These are phyloP conservation scores for Abrus precatorius DNA, from an alignment of 306 rosid genomes.

Conservation along the genomic window DNA sequence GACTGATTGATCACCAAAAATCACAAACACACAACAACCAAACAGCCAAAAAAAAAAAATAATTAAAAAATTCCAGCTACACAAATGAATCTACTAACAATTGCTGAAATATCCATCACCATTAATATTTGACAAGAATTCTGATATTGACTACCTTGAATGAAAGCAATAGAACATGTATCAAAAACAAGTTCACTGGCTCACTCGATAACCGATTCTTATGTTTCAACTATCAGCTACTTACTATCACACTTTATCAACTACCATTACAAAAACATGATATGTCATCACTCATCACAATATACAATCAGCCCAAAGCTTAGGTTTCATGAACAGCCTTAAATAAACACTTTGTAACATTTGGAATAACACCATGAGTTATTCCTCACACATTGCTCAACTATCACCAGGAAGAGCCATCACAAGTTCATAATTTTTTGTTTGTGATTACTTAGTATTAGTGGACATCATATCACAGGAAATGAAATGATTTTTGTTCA, in stretches of 20 bases:
- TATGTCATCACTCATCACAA: not conserved
- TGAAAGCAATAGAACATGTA: conserved; percentile 21
- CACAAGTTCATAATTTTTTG: not conserved
- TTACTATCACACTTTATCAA: conserved; percentile 23
- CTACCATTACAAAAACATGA: not conserved
- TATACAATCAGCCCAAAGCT: conserved; percentile 29
- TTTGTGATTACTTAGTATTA: not conserved
- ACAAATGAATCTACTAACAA: conserved; percentile 17
- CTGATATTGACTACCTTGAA: not conserved
- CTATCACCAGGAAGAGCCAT: not conserved
- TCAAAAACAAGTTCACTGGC: conserved; percentile 15
- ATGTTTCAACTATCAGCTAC: conserved; percentile 15
- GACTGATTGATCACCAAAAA: conserved; percentile 17
- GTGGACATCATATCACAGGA: not conserved
- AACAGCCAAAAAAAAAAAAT: conserved; percentile 9
- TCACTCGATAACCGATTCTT: not conserved
- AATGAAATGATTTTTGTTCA: conserved; percentile 5
- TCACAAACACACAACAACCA: not conserved
- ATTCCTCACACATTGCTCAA: not conserved
- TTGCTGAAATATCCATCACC: conserved; percentile 1
- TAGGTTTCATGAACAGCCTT: not conserved
- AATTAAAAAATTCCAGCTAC: conserved; percentile 26
- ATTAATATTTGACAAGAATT: conserved; percentile 23
- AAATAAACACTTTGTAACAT: not conserved
- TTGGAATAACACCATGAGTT: not conserved